Evolutionary conservation across 75 land plant species (phyloP).

Genomic region (Sequoia sempervirens): DNA sequence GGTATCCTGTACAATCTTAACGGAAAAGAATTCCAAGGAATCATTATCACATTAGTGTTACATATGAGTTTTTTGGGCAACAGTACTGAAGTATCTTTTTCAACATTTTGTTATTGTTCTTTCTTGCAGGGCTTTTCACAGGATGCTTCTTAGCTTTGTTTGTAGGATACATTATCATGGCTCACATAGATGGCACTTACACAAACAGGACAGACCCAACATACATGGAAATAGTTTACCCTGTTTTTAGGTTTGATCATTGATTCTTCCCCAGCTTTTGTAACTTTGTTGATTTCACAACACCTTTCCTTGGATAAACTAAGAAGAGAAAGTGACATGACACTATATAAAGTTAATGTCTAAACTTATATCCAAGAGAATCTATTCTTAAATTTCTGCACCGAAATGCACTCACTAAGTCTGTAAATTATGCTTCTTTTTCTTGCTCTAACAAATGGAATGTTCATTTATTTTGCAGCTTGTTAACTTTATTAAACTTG

Average conservation of each 20-base stretch:
- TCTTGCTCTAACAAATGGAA: neutral
- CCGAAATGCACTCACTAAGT: neutral
- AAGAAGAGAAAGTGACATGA: neutral
- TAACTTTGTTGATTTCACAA: neutral
- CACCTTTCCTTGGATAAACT: neutral
- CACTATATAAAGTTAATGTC: neutral
- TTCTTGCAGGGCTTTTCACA: conserved; percentile 69
- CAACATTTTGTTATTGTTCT: conserved; percentile 1
- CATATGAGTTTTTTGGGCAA: neutral
- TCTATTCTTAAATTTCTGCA: neutral
- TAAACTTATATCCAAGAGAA: neutral
- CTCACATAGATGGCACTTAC: conserved; percentile 59
- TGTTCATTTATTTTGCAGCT: conserved; percentile 31
- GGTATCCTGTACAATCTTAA: neutral
- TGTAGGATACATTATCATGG: conserved; percentile 68
- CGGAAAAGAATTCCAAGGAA: neutral
- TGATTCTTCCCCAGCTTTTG: neutral
- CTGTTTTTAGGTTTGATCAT: conserved; percentile 66
- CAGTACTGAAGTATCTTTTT: neutral
- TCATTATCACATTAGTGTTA: neutral
- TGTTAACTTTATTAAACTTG: conserved; percentile 71
- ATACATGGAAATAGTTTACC: conserved; percentile 77
- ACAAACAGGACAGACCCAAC: conserved; percentile 25
- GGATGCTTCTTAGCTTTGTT: conserved; percentile 82
- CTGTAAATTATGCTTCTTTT: neutral